These are phyloP conservation scores for Solanum neorickii DNA, from an alignment of 257 asterid genomes.

Conservation along the genomic window DNA sequence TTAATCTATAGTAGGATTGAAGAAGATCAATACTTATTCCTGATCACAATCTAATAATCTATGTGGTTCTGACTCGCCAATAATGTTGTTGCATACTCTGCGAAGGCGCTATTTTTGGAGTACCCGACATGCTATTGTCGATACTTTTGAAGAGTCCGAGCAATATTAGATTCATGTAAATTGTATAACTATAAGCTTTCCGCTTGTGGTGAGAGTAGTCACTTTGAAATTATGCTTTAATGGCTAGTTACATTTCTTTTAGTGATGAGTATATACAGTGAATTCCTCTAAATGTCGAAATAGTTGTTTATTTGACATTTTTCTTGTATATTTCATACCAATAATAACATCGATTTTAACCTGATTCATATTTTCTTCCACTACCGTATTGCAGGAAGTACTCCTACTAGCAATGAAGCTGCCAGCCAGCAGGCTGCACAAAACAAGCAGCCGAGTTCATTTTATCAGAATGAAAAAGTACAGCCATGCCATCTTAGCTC, in stretches of 20 bases:
- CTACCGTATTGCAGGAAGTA: slow-evolving; percentile 8
- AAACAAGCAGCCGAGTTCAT: slow-evolving; percentile 22
- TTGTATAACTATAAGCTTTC: neutral
- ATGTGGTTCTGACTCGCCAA: neutral
- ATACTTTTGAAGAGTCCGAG: neutral
- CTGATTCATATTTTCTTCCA: neutral
- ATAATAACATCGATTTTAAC: neutral
- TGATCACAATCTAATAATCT: neutral
- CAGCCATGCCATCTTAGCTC: slow-evolving; percentile 73
- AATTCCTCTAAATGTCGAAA: neutral
- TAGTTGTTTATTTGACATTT: neutral
- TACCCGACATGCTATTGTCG: neutral
- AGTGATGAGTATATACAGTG: neutral
- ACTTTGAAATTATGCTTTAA: neutral
- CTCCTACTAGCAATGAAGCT: slow-evolving; percentile 16
- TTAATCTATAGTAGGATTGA: neutral
- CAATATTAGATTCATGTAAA: neutral
- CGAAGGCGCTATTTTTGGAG: neutral
- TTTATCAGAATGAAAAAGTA: slow-evolving; percentile 36
- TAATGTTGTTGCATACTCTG: neutral
- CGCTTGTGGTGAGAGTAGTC: neutral
- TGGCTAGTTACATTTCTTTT: neutral
- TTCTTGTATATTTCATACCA: neutral
- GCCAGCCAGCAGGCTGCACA: slow-evolving; percentile 14
- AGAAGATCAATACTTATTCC: neutral